Conservation (phyloP, 768 basidiomycete species). For the Filobasidium floriforme region DNA sequence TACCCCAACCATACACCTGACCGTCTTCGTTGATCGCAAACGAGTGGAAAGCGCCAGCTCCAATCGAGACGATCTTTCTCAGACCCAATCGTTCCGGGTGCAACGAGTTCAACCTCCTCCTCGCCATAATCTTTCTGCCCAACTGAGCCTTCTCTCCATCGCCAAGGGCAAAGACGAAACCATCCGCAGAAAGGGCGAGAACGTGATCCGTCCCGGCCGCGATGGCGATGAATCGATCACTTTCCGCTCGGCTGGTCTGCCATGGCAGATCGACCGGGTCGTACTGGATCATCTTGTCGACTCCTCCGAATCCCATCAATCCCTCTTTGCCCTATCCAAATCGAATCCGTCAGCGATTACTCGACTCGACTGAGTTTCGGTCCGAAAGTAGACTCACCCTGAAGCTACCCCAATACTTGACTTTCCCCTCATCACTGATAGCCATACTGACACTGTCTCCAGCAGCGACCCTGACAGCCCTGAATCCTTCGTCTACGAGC, state of each 20-base stretch:
- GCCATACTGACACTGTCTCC: conserved; percentile 86
- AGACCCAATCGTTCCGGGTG: conserved; percentile 77
- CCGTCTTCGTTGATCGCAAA: conserved; percentile 82
- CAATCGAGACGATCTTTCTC: conserved; percentile 64
- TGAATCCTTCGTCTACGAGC: conserved; percentile 69
- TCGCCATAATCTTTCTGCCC: conserved; percentile 78
- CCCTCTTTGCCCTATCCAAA: conserved; percentile 44
- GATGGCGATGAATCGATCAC: conserved; percentile 57
- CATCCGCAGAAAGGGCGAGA: conserved; percentile 77
- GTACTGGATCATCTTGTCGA: conserved; percentile 34
- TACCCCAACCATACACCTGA: conserved; percentile 89
- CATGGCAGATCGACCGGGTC: conserved; percentile 42
- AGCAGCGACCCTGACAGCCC: conserved; percentile 70
- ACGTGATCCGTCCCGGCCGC: conserved; percentile 83
- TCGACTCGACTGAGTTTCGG: background rate
- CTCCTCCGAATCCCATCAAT: conserved; percentile 42
- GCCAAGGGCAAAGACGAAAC: conserved; percentile 81
- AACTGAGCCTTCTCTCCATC: conserved; percentile 85
- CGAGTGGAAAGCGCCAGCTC: conserved; percentile 76
- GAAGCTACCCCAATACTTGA: conserved; percentile 85
- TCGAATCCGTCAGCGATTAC: conserved; percentile 15
- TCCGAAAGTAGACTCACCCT: conserved; percentile 52
- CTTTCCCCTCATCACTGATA: conserved; percentile 66
- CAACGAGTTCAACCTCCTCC: conserved; percentile 81
- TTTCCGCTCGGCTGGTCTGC: conserved; percentile 39